phyloP scores from a whole-genome alignment of 306 rosid genomes.

The Ormosia semicastrata region DNA sequence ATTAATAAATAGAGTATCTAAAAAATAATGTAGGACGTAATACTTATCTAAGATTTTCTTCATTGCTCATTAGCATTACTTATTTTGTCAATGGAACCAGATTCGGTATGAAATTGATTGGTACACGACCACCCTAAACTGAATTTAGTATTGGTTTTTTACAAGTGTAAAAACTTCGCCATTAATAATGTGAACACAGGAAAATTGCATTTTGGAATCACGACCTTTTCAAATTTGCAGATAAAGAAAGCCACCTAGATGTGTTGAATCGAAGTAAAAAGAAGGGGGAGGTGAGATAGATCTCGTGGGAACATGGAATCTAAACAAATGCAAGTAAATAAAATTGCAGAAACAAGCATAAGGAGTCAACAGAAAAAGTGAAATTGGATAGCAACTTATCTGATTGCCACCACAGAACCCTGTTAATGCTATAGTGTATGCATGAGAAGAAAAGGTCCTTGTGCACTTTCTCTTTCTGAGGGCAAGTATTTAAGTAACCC shows the following conservation, averaged over 20 bases:
- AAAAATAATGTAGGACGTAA: no score
- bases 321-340: constrained; percentile 37
- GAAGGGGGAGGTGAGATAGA: not conserved
- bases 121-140: not conserved
- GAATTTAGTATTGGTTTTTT: not conserved
- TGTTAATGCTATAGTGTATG: constrained; percentile 35
- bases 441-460: constrained; percentile 43
- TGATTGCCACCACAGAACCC: constrained; percentile 39
- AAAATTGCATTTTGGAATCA: not conserved
- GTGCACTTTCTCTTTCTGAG: constrained; percentile 45
- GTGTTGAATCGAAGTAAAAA: constrained; percentile 16
- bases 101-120: constrained; percentile 17
- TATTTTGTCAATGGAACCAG: not conserved
- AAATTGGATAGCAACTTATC: constrained; percentile 51
- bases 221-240: not conserved
- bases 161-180: not conserved
- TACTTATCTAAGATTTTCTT: no score
- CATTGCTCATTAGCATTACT: not conserved
- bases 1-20: no score
- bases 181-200: constrained; percentile 14
- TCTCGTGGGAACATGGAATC: constrained; percentile 23
- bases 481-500: constrained; percentile 34
- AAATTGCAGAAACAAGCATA: constrained; percentile 26
- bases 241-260: not conserved
- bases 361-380: constrained; percentile 53